Evolutionary conservation across 1,139 yeast species (phyloP).

Genomic region (Pichia sp.): DNA sequence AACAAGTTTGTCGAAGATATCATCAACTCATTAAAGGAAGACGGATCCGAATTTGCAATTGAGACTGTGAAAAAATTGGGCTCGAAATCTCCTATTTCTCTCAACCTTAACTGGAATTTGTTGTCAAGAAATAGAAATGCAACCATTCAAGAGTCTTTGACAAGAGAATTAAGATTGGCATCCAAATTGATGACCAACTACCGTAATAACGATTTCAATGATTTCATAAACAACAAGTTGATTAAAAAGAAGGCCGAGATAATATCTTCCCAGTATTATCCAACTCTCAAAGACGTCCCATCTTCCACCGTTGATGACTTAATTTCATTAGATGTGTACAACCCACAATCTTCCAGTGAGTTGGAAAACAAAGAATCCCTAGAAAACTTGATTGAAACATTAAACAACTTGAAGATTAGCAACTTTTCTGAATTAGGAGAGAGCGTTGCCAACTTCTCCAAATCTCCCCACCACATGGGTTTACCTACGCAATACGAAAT

Average conservation of each 20-base stretch:
- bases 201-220: slow-evolving; percentile 60
- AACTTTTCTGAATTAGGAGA: slow-evolving; percentile 20
- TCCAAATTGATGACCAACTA: slow-evolving; percentile 64
- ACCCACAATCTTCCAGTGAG: slow-evolving; percentile 18
- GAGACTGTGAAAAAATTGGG: slow-evolving; percentile 52
- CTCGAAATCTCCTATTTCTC: slow-evolving; percentile 70
- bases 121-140: slow-evolving; percentile 58
- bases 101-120: slow-evolving; percentile 68
- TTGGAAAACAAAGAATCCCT: slow-evolving; percentile 10
- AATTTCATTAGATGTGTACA: slow-evolving; percentile 25
- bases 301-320: slow-evolving; percentile 28
- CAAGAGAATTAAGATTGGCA: slow-evolving; percentile 73
- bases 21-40: slow-evolving; percentile 49
- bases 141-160: slow-evolving; percentile 62
- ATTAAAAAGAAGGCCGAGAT: slow-evolving; percentile 34
- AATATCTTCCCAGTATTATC: slow-evolving; percentile 23
- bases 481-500: slow-evolving; percentile 66
- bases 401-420: slow-evolving; percentile 37
- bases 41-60: slow-evolving; percentile 65
- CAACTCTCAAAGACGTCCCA: slow-evolving; percentile 38
- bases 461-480: slow-evolving; percentile 72
- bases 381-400: slow-evolving; percentile 21
- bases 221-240: slow-evolving; percentile 72
- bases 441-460: slow-evolving; percentile 49
- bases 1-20: slow-evolving; percentile 58